These are phyloP conservation scores for Salvia hispanica DNA, from an alignment of 257 asterid species.

Conservation along the genomic window DNA sequence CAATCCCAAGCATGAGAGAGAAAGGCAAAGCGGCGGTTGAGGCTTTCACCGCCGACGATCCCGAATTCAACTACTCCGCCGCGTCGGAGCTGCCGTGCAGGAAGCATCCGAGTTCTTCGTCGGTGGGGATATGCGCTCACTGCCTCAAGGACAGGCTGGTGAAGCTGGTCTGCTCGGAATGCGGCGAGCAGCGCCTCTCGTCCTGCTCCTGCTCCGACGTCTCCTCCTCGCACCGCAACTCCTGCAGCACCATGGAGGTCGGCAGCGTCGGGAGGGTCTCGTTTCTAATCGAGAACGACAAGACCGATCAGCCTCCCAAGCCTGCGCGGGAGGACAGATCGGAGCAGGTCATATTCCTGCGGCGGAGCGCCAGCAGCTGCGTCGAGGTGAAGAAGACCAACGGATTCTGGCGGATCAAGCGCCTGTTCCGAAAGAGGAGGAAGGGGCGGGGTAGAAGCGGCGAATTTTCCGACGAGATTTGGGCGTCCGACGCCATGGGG, in stretches of 20 bases:
- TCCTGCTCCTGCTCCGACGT: slow-evolving; percentile 87
- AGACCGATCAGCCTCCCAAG: slow-evolving; percentile 29
- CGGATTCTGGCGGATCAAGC: slow-evolving; percentile 80
- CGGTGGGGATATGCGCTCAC: slow-evolving; percentile 74
- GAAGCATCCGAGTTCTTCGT: slow-evolving; percentile 69
- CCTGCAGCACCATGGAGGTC: slow-evolving; percentile 63
- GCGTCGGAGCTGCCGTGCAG: slow-evolving; percentile 65
- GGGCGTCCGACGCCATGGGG: slow-evolving; percentile 59
- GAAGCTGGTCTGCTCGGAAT: slow-evolving; percentile 76
- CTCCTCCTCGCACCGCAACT: slow-evolving; percentile 64
- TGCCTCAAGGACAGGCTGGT: slow-evolving; percentile 79
- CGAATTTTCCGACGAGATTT: slow-evolving; percentile 46
- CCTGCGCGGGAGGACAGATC: slow-evolving; percentile 39
- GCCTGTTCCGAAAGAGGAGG: slow-evolving; percentile 62
- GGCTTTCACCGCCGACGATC: slow-evolving; percentile 17
- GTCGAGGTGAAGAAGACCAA: slow-evolving; percentile 71
- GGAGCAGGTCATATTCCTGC: slow-evolving; percentile 56
- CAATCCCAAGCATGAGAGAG: slow-evolving; percentile 54
- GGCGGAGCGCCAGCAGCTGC: slow-evolving; percentile 83
- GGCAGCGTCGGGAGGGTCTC: slow-evolving; percentile 87
- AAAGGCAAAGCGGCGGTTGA: slow-evolving; percentile 65
- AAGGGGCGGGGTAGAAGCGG: slow-evolving; percentile 41
- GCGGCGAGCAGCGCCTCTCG: slow-evolving; percentile 88
- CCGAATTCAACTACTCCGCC: slow-evolving; percentile 57
- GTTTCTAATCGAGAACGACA: slow-evolving; percentile 73